Percentiles rank a stretch among this genome's conserved stretches.
Evolutionary conservation across 768 basidiomycete genomes (phyloP).

Genomic region (Bullera alba): DNA sequence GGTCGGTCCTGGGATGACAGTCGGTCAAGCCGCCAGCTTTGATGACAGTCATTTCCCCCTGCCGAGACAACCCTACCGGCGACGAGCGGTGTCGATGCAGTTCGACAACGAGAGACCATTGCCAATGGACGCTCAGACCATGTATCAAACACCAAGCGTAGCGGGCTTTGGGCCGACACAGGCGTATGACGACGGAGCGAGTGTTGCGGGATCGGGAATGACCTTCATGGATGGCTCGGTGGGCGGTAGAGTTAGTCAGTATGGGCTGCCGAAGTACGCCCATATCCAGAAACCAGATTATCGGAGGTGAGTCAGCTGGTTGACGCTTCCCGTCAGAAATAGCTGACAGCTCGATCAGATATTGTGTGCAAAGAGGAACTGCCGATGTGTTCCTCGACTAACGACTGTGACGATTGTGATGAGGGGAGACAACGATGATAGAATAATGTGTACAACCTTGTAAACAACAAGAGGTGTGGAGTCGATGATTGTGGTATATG

Average conservation of each 20-base stretch:
- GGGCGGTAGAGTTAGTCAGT: slow-evolving; percentile 31
- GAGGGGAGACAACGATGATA: too few species aligned
- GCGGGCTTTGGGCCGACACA: slow-evolving; percentile 3
- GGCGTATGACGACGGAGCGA: slow-evolving; percentile 30
- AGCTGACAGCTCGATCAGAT: slow-evolving; percentile 14
- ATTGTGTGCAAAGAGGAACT: slow-evolving; percentile 37
- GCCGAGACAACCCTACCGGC: not conserved
- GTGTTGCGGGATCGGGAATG: slow-evolving; percentile 25
- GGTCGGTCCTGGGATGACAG: too few species aligned
- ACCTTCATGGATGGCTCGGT: slow-evolving; percentile 39
- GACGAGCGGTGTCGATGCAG: slow-evolving; percentile 20
- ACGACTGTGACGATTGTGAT: too few species aligned
- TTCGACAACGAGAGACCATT: slow-evolving; percentile 5
- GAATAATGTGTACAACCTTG: too few species aligned
- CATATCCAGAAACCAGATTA: slow-evolving; percentile 32
- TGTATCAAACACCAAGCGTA: slow-evolving; percentile 5
- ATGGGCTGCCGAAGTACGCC: slow-evolving; percentile 35
- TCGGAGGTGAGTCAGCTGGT: slow-evolving; percentile 19
- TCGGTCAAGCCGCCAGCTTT: too few species aligned
- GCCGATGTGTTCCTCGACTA: slow-evolving; percentile 37
- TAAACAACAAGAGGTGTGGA: too few species aligned
- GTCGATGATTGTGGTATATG: too few species aligned
- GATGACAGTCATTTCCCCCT: not conserved
- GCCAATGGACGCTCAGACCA: not conserved
- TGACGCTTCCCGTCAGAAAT: not conserved